These are phyloP conservation scores for Stachybotrys elegans DNA, from an alignment of 2,329 filamentous ascomycete genomes.

Conservation along the genomic window DNA sequence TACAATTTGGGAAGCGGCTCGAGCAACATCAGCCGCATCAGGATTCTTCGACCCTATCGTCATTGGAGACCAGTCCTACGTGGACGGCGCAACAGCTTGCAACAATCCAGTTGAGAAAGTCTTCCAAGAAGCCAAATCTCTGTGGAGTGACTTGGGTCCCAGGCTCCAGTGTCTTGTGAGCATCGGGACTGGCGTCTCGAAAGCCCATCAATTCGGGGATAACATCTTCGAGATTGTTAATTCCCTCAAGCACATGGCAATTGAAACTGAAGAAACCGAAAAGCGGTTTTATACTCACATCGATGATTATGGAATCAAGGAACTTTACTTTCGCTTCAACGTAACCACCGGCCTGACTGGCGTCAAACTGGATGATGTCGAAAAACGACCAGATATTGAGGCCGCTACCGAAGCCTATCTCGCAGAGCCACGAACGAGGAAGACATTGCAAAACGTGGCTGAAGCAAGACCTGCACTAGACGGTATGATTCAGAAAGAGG, in stretches of 20 bases:
- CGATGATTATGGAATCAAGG: not conserved
- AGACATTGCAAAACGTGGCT: not conserved
- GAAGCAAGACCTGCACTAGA: not conserved
- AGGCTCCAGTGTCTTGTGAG: not conserved
- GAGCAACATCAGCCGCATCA: constrained; percentile 2
- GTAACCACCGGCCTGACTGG: not conserved
- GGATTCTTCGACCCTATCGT: not conserved
- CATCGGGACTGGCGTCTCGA: not conserved
- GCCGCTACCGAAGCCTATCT: not conserved
- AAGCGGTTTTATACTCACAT: not conserved
- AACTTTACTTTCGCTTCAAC: not conserved
- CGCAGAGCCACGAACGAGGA: not conserved
- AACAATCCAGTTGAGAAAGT: constrained; percentile 1
- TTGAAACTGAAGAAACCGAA: not conserved
- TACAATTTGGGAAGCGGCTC: constrained; percentile 3
- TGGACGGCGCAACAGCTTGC: not conserved
- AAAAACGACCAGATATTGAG: not conserved
- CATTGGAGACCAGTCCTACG: not conserved
- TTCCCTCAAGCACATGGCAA: not conserved
- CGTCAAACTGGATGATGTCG: not conserved
- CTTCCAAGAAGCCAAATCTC: not conserved
- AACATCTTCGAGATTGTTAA: not conserved
- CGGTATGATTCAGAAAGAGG: no score
- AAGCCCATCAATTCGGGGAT: not conserved
- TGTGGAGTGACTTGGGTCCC: not conserved